Percentiles rank a stretch among this genome's conserved stretches.
Evolutionary conservation across 257 asterid species (phyloP).

Genomic region (Gardenia jasminoides): DNA sequence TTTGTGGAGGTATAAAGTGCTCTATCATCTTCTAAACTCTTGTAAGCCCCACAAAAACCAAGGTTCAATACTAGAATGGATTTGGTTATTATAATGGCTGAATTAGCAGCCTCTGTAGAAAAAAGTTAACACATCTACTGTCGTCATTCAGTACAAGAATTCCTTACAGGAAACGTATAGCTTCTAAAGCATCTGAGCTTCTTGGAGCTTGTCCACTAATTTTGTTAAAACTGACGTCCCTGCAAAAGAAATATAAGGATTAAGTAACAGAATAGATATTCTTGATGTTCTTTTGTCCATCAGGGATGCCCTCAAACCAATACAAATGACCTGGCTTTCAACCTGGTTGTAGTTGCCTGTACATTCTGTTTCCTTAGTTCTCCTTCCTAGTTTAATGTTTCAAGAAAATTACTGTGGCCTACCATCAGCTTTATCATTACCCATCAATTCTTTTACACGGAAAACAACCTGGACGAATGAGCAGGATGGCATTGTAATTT

Average conservation of each 20-base stretch:
- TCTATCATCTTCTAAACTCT: background rate
- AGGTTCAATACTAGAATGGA: no score
- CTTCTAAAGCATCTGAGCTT: slow-evolving; percentile 12
- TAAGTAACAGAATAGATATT: background rate
- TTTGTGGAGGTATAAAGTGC: background rate
- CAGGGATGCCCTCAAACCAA: background rate
- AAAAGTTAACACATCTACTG: background rate
- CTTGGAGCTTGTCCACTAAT: slow-evolving; percentile 53
- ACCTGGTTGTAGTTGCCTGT: no score
- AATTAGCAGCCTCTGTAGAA: no score
- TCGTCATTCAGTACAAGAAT: no score
- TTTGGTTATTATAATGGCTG: no score
- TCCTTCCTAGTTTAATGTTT: no score
- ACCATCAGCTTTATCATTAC: no score
- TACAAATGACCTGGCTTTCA: background rate
- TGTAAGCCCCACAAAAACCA: background rate
- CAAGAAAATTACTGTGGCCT: no score
- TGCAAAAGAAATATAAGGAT: slow-evolving; percentile 28
- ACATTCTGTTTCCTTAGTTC: no score
- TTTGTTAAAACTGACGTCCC: slow-evolving; percentile 71
- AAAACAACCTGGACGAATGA: no score
- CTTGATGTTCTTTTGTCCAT: background rate
- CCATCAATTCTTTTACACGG: no score
- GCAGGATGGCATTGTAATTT: no score
- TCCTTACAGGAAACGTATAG: background rate